phyloP scores from a whole-genome alignment of 768 basidiomycete genomes.

The Mycena floridula region DNA sequence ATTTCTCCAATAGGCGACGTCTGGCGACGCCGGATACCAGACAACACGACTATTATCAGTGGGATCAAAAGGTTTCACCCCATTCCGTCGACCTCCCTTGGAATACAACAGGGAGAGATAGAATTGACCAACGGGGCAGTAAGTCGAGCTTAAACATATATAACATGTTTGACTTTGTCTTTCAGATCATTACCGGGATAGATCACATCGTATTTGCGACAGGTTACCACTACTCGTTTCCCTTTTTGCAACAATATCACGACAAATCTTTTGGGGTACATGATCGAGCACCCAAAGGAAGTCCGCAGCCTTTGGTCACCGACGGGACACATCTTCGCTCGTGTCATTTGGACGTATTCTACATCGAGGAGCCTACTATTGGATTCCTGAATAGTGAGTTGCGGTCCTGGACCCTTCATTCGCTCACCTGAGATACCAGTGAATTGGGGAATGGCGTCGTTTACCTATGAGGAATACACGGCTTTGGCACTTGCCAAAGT shows the following conservation, averaged over 20 bases:
- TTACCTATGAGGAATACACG: constrained; percentile 30
- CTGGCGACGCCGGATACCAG: constrained; percentile 13
- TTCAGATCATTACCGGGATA: constrained; percentile 25
- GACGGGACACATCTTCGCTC: constrained; percentile 35
- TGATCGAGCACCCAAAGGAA: constrained; percentile 15
- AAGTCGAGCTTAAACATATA: too few relatives aligned
- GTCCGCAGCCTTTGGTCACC: constrained; percentile 27
- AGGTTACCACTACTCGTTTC: constrained; percentile 39
- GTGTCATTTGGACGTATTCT: constrained; percentile 33
- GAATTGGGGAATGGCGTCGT: constrained; percentile 34
- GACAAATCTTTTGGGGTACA: constrained; percentile 18
- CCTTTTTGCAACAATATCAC: constrained; percentile 37
- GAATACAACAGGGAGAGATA: constrained; percentile 20
- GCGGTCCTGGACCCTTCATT: neutral
- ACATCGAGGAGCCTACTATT: constrained; percentile 39
- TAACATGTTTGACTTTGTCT: too few relatives aligned
- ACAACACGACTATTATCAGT: constrained; percentile 29
- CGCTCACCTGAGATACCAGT: constrained; percentile 14
- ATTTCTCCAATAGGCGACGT: too few relatives aligned
- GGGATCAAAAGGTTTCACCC: constrained; percentile 33
- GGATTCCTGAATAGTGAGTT: constrained; percentile 30
- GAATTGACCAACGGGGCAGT: constrained; percentile 31
- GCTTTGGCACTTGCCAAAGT: constrained; percentile 31
- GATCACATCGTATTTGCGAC: constrained; percentile 32
- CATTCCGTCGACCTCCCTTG: constrained; percentile 8